Base-by-base conservation (phyloP, 2,329 filamentous ascomycete genomes). In the Aspergillus calidoustus region DNA sequence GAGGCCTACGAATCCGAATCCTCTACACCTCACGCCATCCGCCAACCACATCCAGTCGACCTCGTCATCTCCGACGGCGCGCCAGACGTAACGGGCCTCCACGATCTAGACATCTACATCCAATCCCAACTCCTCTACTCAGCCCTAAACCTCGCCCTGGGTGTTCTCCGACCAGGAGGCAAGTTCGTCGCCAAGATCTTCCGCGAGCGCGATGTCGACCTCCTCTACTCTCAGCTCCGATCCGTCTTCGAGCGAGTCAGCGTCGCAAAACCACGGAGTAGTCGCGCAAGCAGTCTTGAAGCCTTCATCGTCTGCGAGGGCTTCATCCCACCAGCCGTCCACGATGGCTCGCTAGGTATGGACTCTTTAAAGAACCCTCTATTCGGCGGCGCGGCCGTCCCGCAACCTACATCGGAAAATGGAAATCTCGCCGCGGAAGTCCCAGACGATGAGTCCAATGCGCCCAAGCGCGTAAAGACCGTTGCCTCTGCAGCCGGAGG, bases 151-250 rank as follows among this genome's bases (percentile, higher is more conserved):
- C 87, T 99, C 3, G 93, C 95, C 0, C 87, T 97, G 13, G 96
- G 94, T 74, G 93, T 99, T 13, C 86, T 99, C 23, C 91, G 91
- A 62, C 93, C 93, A 0, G 95, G 95, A 48, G 95, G 95, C 65
- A 96, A 92, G 72, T 99, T 99, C 70, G 94, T 99, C 7, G 95
- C 95, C 62, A 99, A 99, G 82, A 97, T 99, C 64, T 99, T 99
- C 81, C 84, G 95, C 17, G 93, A 92, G 17, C 89, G 93, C 69
- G 95, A 98, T 71, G 93, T 98, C n/a, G 95, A 98, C 73, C 82
- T 98, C 25, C 86, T 99, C 8, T 98, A 95, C 73, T 93, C 93
- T 2, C 95, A 99, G 76, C 85, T 99, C 57, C 95, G 93, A 75
- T 87, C 94, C 22, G 93, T 98, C 58, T 99, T 99, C 69, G 87